Evolutionary conservation across 2,329 filamentous ascomycete species (phyloP).

Genomic region (Paracoccidioides brasiliensis): DNA sequence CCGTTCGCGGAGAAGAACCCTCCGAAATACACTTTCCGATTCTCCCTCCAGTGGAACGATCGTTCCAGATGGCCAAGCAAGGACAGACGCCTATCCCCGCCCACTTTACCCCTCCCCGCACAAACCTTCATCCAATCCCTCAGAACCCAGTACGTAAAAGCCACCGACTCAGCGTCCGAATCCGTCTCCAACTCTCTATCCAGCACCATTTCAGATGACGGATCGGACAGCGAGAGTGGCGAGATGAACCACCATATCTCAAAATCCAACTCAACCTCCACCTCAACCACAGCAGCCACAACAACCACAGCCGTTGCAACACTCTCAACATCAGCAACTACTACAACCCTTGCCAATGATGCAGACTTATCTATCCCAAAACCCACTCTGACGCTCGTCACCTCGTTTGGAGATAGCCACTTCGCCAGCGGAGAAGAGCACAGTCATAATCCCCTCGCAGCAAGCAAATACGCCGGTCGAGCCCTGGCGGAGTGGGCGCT

Average conservation of each 20-base stretch:
- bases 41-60: slow-evolving; percentile 53
- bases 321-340: background rate
- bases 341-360: background rate
- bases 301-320: background rate
- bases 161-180: slow-evolving; percentile 9
- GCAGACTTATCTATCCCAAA: background rate
- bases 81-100: slow-evolving; percentile 42
- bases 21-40: slow-evolving; percentile 50
- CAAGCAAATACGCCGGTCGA: slow-evolving; percentile 47
- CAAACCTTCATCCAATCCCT: slow-evolving; percentile 39
- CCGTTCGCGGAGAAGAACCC: slow-evolving; percentile 19
- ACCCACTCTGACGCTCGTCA: background rate
- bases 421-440: slow-evolving; percentile 12
- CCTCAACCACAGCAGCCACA: background rate
- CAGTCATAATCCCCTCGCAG: slow-evolving; percentile 20
- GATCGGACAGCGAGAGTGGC: slow-evolving; percentile 9
- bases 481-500: slow-evolving; percentile 52
- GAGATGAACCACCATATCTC: slow-evolving; percentile 4
- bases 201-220: slow-evolving; percentile 9
- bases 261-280: background rate
- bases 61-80: slow-evolving; percentile 37
- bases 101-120: slow-evolving; percentile 44
- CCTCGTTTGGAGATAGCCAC: slow-evolving; percentile 10
- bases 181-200: slow-evolving; percentile 11
- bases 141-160: slow-evolving; percentile 6